These are phyloP conservation scores for Clohesyomyces aquaticus DNA, from an alignment of 495 filamentous ascomycete species.

Conservation along the genomic window DNA sequence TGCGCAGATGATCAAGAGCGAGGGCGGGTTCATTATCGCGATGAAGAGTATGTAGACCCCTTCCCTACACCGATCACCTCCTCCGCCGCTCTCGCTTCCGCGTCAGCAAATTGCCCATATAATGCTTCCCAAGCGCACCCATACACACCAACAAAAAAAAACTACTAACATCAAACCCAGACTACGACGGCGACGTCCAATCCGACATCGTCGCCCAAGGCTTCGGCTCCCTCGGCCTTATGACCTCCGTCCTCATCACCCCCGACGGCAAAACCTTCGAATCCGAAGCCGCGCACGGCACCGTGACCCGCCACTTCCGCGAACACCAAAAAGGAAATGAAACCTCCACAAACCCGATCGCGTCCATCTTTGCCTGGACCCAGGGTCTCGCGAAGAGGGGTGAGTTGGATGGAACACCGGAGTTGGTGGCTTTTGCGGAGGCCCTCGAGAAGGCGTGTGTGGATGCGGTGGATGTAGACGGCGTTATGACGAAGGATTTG, in stretches of 20 bases:
- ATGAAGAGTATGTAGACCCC: slow-evolving; percentile 76
- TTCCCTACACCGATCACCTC: background rate
- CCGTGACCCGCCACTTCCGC: slow-evolving; percentile 96
- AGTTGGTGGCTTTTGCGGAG: slow-evolving; percentile 86
- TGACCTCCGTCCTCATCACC: slow-evolving; percentile 96
- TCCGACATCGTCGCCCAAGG: slow-evolving; percentile 98
- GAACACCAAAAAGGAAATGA: slow-evolving; percentile 96
- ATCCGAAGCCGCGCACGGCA: slow-evolving; percentile 96
- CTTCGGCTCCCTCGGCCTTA: slow-evolving; percentile 95
- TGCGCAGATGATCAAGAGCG: slow-evolving; percentile 98
- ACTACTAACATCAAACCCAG: slow-evolving; percentile 42
- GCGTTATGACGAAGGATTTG: slow-evolving; percentile 98
- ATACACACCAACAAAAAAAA: slow-evolving; percentile 12
- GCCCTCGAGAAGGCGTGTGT: slow-evolving; percentile 90
- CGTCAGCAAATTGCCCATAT: background rate
- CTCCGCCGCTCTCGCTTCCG: background rate
- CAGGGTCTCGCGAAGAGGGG: slow-evolving; percentile 92
- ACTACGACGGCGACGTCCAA: slow-evolving; percentile 99
- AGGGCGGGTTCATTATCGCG: slow-evolving; percentile 93
- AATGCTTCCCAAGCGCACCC: background rate
- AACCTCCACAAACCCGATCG: slow-evolving; percentile 98
- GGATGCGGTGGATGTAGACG: slow-evolving; percentile 89
- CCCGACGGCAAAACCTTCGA: slow-evolving; percentile 95
- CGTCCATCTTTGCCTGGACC: slow-evolving; percentile 98
- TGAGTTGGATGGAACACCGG: slow-evolving; percentile 84